These are phyloP conservation scores for Myriangium duriaei DNA, from an alignment of 2,329 filamentous ascomycete genomes.

Conservation along the genomic window DNA sequence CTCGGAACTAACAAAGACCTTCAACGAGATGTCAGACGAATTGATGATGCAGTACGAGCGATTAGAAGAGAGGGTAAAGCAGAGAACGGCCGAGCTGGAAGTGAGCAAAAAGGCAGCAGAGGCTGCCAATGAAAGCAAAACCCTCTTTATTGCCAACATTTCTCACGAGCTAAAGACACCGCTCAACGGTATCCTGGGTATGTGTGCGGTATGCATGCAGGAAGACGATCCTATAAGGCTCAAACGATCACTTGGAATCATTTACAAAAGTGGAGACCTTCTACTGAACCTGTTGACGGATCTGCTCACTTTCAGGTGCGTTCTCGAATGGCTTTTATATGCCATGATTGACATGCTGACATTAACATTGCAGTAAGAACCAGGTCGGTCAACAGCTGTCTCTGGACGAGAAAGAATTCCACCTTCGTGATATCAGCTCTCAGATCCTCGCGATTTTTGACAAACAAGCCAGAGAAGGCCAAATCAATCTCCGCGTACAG, in stretches of 20 bases:
- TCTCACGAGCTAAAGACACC: constrained; percentile 81
- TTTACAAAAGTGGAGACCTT: constrained; percentile 80
- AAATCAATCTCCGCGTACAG: constrained; percentile 59
- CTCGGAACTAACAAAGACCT: constrained; percentile 71
- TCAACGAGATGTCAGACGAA: constrained; percentile 91
- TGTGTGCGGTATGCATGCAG: constrained; percentile 87
- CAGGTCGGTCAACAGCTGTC: constrained; percentile 76
- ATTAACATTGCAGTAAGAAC: constrained; percentile 57
- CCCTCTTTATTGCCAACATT: constrained; percentile 93
- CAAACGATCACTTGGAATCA: constrained; percentile 71
- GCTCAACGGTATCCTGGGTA: constrained; percentile 87
- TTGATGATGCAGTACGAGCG: constrained; percentile 73
- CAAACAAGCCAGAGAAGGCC: constrained; percentile 71
- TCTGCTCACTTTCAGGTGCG: constrained; percentile 57
- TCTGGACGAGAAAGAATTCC: constrained; percentile 75
- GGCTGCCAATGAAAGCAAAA: constrained; percentile 94
- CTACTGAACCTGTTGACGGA: constrained; percentile 79
- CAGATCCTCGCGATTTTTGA: constrained; percentile 81
- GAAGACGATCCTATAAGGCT: constrained; percentile 68
- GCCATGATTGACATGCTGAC: constrained; percentile 16
- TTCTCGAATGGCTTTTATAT: not conserved
- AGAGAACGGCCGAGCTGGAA: constrained; percentile 73
- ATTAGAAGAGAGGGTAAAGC: constrained; percentile 71
- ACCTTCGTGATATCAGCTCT: constrained; percentile 67
- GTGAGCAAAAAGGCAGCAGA: constrained; percentile 85